Conservation (phyloP, 345 rosid species). For the Gynandropsis gynandra region DNA sequence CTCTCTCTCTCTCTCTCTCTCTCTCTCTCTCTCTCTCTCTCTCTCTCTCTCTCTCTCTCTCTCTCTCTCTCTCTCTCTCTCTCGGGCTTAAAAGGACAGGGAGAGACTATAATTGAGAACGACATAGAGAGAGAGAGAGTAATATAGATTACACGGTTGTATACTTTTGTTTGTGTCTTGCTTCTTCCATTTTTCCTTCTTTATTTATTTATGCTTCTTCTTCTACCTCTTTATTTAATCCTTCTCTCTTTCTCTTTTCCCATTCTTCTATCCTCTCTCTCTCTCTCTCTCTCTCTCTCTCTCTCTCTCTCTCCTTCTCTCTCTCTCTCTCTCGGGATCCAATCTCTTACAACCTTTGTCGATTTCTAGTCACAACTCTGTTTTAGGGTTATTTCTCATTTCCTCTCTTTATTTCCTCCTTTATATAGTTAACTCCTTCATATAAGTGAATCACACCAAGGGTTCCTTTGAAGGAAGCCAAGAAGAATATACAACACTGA, state of each 20-base stretch:
- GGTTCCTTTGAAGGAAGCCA: constrained; percentile 8
- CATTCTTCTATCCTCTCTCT: not conserved
- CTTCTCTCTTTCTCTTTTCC: constrained; percentile 31
- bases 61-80: too few relatives aligned
- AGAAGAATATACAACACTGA: constrained; percentile 1
- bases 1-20: constrained; percentile 32
- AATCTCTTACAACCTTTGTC: constrained; percentile 32
- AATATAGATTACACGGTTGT: constrained; percentile 40
- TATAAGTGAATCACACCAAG: constrained; percentile 17
- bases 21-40: constrained; percentile 36
- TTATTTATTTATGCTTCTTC: too few relatives aligned
- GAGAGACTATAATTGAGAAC: constrained; percentile 23
- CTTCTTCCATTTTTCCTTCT: too few relatives aligned
- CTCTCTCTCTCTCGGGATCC: constrained; percentile 7
- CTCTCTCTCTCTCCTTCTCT: too few relatives aligned
- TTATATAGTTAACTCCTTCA: constrained; percentile 14
- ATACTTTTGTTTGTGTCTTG: constrained; percentile 25
- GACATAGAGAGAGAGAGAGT: constrained; percentile 24
- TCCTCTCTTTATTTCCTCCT: constrained; percentile 18
- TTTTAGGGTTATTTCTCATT: constrained; percentile 17
- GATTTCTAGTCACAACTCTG: constrained; percentile 14
- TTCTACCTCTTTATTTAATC: constrained; percentile 19
- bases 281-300: constrained; percentile 19
- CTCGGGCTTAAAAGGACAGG: constrained; percentile 24
- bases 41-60: constrained; percentile 13